These are phyloP conservation scores for Colletotrichum sp. DNA, from an alignment of 2,329 filamentous ascomycete species.

Conservation along the genomic window DNA sequence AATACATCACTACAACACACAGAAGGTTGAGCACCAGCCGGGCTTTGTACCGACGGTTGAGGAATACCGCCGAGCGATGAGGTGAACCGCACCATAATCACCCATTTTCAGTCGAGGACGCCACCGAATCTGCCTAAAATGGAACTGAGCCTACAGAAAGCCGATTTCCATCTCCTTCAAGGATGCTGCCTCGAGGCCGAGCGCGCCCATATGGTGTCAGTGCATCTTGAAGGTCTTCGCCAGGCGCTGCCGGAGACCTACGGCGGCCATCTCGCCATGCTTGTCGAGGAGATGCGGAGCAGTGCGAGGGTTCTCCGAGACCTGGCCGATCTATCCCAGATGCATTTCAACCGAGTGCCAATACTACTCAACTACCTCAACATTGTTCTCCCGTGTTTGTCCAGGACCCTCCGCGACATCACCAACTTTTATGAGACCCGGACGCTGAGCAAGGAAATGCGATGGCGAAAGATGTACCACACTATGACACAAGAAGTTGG, in stretches of 20 bases:
- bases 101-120: not conserved
- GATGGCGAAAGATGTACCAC: slow-evolving; percentile 65
- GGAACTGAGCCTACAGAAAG: slow-evolving; percentile 23
- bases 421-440: slow-evolving; percentile 54
- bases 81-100: not conserved
- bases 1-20: not conserved
- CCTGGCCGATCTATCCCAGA: slow-evolving; percentile 57
- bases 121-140: not conserved
- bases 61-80: not conserved
- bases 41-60: not conserved
- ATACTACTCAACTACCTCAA: slow-evolving; percentile 60
- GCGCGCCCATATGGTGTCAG: slow-evolving; percentile 51
- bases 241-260: slow-evolving; percentile 45
- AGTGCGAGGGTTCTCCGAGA: slow-evolving; percentile 54
- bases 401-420: slow-evolving; percentile 58
- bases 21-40: not conserved
- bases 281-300: slow-evolving; percentile 51
- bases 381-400: slow-evolving; percentile 60
- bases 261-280: slow-evolving; percentile 49
- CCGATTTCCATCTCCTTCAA: slow-evolving; percentile 45
- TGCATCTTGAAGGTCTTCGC: slow-evolving; percentile 54
- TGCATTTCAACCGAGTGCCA: slow-evolving; percentile 53
- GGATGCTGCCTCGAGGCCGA: slow-evolving; percentile 61
- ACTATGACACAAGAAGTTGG: slow-evolving; percentile 56
- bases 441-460: slow-evolving; percentile 46